Conservation (phyloP, 2,329 filamentous ascomycete genomes). For the Fusarium hainanense region DNA sequence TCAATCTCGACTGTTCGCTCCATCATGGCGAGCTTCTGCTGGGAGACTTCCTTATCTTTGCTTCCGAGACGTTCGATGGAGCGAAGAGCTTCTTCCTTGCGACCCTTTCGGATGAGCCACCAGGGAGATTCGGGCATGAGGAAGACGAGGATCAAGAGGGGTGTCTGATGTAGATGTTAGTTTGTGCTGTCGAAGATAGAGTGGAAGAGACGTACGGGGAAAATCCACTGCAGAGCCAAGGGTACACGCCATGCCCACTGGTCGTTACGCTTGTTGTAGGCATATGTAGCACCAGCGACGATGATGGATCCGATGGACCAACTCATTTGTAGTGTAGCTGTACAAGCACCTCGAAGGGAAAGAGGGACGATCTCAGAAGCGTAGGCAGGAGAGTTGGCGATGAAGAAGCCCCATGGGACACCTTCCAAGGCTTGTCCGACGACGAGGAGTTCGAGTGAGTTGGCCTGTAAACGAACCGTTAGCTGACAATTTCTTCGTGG, state of each 20-base stretch:
- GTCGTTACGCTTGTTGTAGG: conserved; percentile 54
- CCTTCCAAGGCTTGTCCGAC: conserved; percentile 67
- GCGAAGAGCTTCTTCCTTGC: conserved; percentile 54
- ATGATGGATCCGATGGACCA: conserved; percentile 72
- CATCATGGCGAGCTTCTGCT: conserved; percentile 66
- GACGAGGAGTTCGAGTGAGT: conserved; percentile 57
- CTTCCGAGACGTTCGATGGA: conserved; percentile 60
- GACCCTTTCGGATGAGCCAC: conserved; percentile 64
- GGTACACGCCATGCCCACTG: conserved; percentile 53
- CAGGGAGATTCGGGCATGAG: conserved; percentile 63
- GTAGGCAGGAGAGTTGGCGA: conserved; percentile 70
- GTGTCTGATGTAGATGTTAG: conserved; percentile 49
- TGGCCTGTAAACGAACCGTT: neutral
- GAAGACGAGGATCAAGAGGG: conserved; percentile 63
- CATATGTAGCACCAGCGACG: conserved; percentile 66
- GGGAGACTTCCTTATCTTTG: conserved; percentile 16
- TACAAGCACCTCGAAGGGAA: conserved; percentile 64
- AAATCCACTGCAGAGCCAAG: conserved; percentile 68
- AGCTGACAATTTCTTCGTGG: too few species aligned
- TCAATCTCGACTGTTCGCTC: conserved; percentile 66
- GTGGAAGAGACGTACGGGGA: conserved; percentile 50
- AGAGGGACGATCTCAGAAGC: conserved; percentile 69
- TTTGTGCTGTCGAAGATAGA: rapidly evolving
- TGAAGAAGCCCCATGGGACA: conserved; percentile 71
- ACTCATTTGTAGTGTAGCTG: conserved; percentile 71